Base-by-base conservation (phyloP, 768 basidiomycete species). In the Candolleomyces aberdarensis region DNA sequence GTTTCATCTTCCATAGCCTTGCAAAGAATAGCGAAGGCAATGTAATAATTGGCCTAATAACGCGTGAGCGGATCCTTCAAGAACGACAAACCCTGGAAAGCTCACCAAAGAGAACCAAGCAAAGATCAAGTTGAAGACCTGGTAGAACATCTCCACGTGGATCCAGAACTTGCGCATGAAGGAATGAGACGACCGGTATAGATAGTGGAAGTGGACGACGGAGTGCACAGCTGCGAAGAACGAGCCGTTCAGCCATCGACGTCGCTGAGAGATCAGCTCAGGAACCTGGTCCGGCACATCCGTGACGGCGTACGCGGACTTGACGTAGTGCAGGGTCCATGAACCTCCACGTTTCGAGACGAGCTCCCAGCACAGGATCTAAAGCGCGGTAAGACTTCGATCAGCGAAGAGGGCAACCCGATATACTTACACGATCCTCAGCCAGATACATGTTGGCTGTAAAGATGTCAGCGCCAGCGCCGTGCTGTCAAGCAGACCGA, bases 191-290 rank as follows among this genome's bases (percentile, higher is more conserved):
- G 91, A 93, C 26, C 96, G 86, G 72, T 98, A 98, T 44, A 99
- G 85, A 70, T 98, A 98, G 65, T 92, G 88, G 74, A 99, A 98
- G 71, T 98, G 93, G 64, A 95, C 81, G 4, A 87, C 91, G 60
- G 89, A 88, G 76, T 98, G 95, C 15, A 98, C 86, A 0, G 91
- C 93, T 10, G 96, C 97, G 74, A 99, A 99, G 86, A 99, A 98
- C 3, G 94, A 96, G 14, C 96, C 94, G 72, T 98, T 98, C 29
- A 99, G 82, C 96, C 96, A 98, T 44, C 96, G 88, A 41, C 96
- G 84, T 55, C 96, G 89, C 70, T 98, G 96, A 0, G 92, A 92
- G 67, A 99, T 94, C 62, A 98, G 76, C 71, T 98, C 96, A 0
- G 96, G 93, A 17, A 96, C 87, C 84, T 89, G 88, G 69, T 97